Percentiles rank a stretch among this genome's conserved stretches.
Conservation (phyloP, 495 filamentous ascomycete species). For the Physcia stellaris region DNA sequence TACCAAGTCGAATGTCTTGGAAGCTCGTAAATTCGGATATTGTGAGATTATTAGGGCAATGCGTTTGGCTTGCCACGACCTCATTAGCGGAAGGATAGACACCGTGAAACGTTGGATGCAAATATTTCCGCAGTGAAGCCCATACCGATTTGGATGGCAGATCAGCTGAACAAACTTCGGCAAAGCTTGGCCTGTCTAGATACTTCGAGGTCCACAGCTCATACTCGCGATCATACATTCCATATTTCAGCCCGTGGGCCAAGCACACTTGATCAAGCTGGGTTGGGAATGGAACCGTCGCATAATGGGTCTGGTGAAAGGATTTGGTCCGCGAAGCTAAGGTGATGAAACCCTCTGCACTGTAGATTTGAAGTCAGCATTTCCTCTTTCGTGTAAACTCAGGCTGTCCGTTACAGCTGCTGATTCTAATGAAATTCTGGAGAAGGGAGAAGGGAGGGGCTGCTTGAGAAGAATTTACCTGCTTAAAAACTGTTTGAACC, state of each 20-base stretch:
- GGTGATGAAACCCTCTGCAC: neutral
- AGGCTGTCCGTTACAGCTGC: no score
- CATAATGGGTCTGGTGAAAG: constrained; percentile 1
- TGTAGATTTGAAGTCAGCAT: neutral
- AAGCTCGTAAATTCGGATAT: constrained; percentile 4
- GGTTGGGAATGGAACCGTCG: neutral
- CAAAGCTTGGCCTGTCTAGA: neutral
- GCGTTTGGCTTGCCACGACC: constrained; percentile 2
- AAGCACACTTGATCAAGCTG: neutral
- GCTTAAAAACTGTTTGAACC: no score
- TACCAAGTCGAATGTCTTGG: constrained; percentile 4
- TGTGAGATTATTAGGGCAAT: constrained; percentile 1
- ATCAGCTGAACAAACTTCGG: neutral
- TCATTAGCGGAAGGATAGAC: constrained; percentile 6
- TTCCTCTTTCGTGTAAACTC: neutral
- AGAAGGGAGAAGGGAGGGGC: no score
- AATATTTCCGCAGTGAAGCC: neutral
- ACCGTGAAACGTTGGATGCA: constrained; percentile 1
- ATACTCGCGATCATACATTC: neutral
- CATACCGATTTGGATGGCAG: constrained; percentile 5
- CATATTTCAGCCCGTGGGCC: neutral
- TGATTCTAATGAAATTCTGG: constrained; percentile 4
- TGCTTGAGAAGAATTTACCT: no score
- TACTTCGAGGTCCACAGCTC: constrained; percentile 1
- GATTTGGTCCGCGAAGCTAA: constrained; percentile 4